phyloP scores from a whole-genome alignment of 192 early-diverging fungal genomes.

The Backusella sp. region DNA sequence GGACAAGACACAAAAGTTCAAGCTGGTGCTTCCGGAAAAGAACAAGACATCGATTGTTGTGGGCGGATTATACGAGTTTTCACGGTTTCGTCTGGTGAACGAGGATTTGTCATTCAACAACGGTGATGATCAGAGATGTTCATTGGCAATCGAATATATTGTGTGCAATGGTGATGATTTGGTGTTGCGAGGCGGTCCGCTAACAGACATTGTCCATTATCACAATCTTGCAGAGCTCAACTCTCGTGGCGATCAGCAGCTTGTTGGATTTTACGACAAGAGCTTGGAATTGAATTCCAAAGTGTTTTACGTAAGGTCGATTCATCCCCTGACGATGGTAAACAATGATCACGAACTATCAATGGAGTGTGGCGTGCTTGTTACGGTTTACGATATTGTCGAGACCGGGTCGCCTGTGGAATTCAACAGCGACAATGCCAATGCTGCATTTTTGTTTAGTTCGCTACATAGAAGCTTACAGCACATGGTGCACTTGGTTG shows the following conservation, averaged over 20 bases:
- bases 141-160: not conserved
- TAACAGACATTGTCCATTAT: not conserved
- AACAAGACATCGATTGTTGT: not conserved
- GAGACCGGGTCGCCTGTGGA: not conserved
- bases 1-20: not conserved
- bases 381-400: not conserved
- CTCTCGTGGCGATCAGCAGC: not conserved
- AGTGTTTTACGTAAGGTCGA: not conserved
- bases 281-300: not conserved
- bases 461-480: slow-evolving; percentile 1
- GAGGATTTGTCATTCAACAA: not conserved
- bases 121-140: not conserved
- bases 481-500: not conserved
- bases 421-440: not conserved
- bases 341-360: not conserved
- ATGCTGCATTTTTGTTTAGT: not conserved
- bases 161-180: not conserved
- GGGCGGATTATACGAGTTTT: not conserved
- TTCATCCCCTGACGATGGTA: not conserved
- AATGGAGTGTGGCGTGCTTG: not conserved
- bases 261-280: not conserved
- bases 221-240: not conserved
- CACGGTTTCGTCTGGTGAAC: not conserved
- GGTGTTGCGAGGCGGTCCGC: not conserved
- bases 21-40: not conserved